phyloP scores from a whole-genome alignment of 2,329 filamentous ascomycete genomes.

The Tolypocladium inflatum region DNA sequence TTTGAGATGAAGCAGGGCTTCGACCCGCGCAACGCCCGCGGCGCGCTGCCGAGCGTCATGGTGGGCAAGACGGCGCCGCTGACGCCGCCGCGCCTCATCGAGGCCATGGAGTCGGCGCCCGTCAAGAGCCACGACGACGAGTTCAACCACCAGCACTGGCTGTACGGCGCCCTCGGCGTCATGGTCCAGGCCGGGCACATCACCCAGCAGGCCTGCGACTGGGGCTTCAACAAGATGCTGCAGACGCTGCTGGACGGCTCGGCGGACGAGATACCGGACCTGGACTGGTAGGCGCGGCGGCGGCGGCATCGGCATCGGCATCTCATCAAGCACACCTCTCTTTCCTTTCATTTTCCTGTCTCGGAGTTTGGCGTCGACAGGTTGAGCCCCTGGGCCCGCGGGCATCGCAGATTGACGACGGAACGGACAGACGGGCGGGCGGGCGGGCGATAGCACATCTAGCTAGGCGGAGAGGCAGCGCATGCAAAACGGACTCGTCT shows the following conservation, averaged over 20 bases:
- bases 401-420: too few species aligned
- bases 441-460: too few species aligned
- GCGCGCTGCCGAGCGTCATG: slow-evolving; percentile 6
- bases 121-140: slow-evolving; percentile 6
- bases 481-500: too few species aligned
- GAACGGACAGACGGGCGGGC: too few species aligned
- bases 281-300: not conserved
- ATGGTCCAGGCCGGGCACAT: slow-evolving; percentile 3
- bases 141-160: slow-evolving; percentile 8
- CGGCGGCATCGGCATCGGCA: too few species aligned
- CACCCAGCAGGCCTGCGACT: slow-evolving; percentile 3
- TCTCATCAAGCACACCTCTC: too few species aligned
- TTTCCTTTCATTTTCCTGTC: not conserved
- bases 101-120: slow-evolving; percentile 4
- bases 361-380: too few species aligned
- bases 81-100: slow-evolving; percentile 1
- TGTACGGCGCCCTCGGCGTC: slow-evolving; percentile 4
- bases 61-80: slow-evolving; percentile 6
- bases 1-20: slow-evolving; percentile 6
- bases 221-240: slow-evolving; percentile 7
- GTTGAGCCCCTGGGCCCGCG: too few species aligned
- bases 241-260: slow-evolving; percentile 8
- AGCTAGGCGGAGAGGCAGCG: too few species aligned
- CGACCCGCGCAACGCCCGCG: slow-evolving; percentile 6
- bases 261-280: slow-evolving; percentile 5